Evolutionary conservation across 2,329 filamentous ascomycete species (phyloP), one percentile per base, ranked within the genome.

Genomic region (Raffaelea ambrosiae): DNA sequence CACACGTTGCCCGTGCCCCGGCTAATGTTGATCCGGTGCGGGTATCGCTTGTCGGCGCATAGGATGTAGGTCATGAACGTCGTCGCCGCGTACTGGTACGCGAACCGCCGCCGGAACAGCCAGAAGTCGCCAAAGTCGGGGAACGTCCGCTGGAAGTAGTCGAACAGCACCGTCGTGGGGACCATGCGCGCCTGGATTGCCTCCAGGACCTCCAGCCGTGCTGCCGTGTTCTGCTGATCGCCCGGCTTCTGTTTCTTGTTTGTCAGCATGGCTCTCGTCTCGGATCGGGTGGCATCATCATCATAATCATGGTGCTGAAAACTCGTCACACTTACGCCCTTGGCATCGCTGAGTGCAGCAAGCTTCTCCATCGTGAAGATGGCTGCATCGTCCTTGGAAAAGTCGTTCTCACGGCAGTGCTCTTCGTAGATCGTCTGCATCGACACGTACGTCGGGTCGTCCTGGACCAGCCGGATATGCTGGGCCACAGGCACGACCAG

Each of bases 51-150:
- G 63, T 91, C 88, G 82, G 98, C 97, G 69, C 91, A 91, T 71
- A 99, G 84, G 50, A 96, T 85, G 63, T 97, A 98, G 4, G 93
- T 97, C 86, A 98, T 95, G 70, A 98, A 98, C 1, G 93, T 95
- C 54, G 97, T 77, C 2, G 90, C 82, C 19, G 93, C 91, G 52
- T 95, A 83, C 67, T 98, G 93, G 71, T 97, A 96, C 20, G 88
- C 86, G 69, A 98, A 95, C 55, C 95, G 90, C 50, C 90, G 84
- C 50, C 93, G 86, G 87, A 99, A 99, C 49, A 98, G 79, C 89
- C 91, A 98, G 73, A 97, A 96, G 59, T 96, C 90, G 41, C 86
- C 81, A 65, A 88, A 98, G 53, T 87, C 84, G 26, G 89, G 86
- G 68, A 93, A 97, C 5, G 83, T 86, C 55, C 77, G 74, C 61